Base-by-base conservation (phyloP, 441 rosid species). In the Omphalea diandra region DNA sequence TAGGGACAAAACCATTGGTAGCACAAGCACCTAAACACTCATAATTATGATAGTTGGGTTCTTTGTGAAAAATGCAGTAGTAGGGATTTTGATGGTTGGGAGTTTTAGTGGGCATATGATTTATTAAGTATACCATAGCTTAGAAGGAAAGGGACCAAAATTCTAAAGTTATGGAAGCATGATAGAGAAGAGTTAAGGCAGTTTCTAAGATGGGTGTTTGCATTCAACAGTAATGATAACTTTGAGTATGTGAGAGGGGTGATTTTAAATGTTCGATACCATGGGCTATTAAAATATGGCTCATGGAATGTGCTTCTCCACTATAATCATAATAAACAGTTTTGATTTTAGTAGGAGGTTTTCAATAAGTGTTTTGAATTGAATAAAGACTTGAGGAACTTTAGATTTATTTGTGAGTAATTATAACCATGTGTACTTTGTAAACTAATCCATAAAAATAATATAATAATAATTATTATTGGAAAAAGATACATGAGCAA, bases 181-280 rank as follows among this genome's bases (percentile, higher is more conserved):
- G n/a, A n/a, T n/a, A n/a, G n/a, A n/a, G n/a, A n/a, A 2, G 54
- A 71, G 58, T 64, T 4, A 65, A 32, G 7, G 38, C 35, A 0
- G 41, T 52, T 41, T 76, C 64, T 7, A 76, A n/a, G 5, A 72
- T 0, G 8, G 26, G 9, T 76, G 41, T 29, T 67, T 64, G 0
- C 64, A 18, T 32, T 76, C 26, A 4, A 1, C 27, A 1, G 22
- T 29, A 15, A 63, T 72, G 14, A 63, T 44, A 55, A 47, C 49
- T 40, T 75, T 31, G 0, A n/a, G 68, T 2, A 68, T 75, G 18
- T 65, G 22, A 32, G 75, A n/a, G 61, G 3, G 49, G 66, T 0
- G 73, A 63, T 8, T 52, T 50, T 0, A 35, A 49, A 17, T 63
- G 60, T 32, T 69, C 54, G 7, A 69, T 63, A 0, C 43, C 59